Base-by-base conservation (phyloP, 176 grass and related monocot genomes). In the Rhipidocladum racemiflorum region DNA sequence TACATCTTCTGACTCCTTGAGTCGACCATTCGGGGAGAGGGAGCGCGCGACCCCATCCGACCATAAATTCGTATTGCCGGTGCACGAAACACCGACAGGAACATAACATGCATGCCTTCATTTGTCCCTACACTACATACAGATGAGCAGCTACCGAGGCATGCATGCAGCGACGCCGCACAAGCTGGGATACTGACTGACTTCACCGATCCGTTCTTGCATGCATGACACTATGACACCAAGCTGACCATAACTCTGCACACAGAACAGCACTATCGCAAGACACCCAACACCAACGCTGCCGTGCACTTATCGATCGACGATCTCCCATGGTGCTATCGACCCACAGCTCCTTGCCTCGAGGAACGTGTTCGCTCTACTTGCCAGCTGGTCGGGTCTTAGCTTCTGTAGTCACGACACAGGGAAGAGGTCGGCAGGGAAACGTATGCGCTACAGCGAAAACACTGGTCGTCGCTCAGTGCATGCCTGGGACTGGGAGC, bases 401-500 rank as follows among this genome's bases (percentile, higher is more conserved):
- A 24, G 55, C 55, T 13, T 59, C 55, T 25, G 55, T n/a, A 59
- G 23, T 59, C 55, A 83, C 40, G 88, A 86, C 84, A 86, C 51
- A 48, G 57, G 78, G 48, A 90, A 86, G 65, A 77, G 30, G 88
- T 71, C 78, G 88, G 72, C 65, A 40, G 73, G 83, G 67, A 45
- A 54, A 70, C 73, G 82, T 48, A 50, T 71, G 39, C 27, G 48
- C 48, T 73, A 82, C 88, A 86, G 72, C n/a, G 57, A 78, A 60
- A 82, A 77, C 78, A 86, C 88, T 82, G 23, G 65, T 50, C 82
- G 83, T 82, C 83, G 56, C 55, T 68, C 77, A 68, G 85, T 81
- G 60, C 48, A 46, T 63, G 35, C 68, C 27, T 77, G 21, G 74
- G 40, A 70, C 27, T 77, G 21, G 74, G 40, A 70, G 57, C 75